Percentiles rank a stretch among this genome's conserved stretches.
Conservation (phyloP, 2,329 filamentous ascomycete species). For the Atkinsonella hypoxylon region DNA sequence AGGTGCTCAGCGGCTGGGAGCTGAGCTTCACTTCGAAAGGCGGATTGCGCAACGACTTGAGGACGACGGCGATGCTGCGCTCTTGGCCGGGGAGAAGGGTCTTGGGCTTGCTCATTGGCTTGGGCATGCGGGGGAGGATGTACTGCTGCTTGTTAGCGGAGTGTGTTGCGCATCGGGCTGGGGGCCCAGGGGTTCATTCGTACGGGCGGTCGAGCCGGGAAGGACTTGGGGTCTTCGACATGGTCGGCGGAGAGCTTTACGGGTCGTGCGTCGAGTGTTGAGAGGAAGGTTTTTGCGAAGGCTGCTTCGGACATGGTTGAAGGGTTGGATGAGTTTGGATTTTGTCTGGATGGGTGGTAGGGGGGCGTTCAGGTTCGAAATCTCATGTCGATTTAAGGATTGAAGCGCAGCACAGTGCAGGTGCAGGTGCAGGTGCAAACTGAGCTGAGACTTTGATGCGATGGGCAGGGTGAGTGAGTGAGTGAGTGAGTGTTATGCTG, state of each 20-base stretch:
- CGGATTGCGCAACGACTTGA: conserved; percentile 70
- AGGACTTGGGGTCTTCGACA: conserved; percentile 72
- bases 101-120: conserved; percentile 37
- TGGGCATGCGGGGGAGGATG: conserved; percentile 58
- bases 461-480: too few relatives aligned
- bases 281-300: conserved; percentile 77
- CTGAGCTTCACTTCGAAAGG: conserved; percentile 55
- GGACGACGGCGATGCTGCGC: conserved; percentile 42
- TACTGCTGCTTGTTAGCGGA: conserved; percentile 35
- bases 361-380: too few relatives aligned
- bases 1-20: conserved; percentile 53
- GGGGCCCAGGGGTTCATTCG: conserved; percentile 1
- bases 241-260: conserved; percentile 79
- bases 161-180: background rate
- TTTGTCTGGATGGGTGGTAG: too few relatives aligned
- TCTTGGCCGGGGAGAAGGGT: conserved; percentile 39
- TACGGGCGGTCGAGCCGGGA: conserved; percentile 68
- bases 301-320: conserved; percentile 63
- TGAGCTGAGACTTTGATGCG: too few relatives aligned
- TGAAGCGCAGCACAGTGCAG: too few relatives aligned
- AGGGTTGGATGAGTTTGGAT: background rate
- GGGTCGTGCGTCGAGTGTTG: conserved; percentile 65
- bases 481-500: too few relatives aligned
- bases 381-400: too few relatives aligned
- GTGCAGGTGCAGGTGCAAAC: too few relatives aligned